Evolutionary conservation across 345 rosid genomes (phyloP).

Genomic region (Melaleuca quinquenervia): DNA sequence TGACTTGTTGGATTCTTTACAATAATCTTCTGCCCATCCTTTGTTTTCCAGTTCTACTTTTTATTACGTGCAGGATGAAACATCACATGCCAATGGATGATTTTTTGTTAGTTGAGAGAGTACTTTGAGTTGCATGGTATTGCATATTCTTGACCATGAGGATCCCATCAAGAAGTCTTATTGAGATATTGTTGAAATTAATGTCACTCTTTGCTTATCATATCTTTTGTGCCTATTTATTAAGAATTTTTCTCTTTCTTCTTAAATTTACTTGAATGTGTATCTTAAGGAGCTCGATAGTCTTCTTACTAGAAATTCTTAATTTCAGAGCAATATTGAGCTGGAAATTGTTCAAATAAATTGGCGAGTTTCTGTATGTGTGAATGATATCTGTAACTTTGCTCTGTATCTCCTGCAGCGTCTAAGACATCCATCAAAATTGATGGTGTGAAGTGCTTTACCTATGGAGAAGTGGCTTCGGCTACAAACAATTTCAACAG

Average conservation of each 20-base stretch:
- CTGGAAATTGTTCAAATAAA: not conserved
- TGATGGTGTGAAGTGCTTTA: constrained; percentile 73
- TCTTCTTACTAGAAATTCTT: not conserved
- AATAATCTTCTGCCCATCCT: not conserved
- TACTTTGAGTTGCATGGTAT: not conserved
- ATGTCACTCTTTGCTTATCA: not conserved
- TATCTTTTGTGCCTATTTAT: not conserved
- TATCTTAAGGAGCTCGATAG: not conserved
- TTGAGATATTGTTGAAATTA: not conserved
- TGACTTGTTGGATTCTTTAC: not conserved
- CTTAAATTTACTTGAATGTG: not conserved
- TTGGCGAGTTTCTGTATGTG: not conserved
- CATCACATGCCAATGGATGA: not conserved
- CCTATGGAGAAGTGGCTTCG: constrained; percentile 52
- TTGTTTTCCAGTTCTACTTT: not conserved
- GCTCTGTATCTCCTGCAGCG: constrained; percentile 16
- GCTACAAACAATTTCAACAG: constrained; percentile 59
- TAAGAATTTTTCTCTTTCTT: not conserved
- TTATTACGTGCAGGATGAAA: not conserved
- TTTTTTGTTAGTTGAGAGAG: not conserved
- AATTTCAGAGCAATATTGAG: not conserved
- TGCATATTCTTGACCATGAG: not conserved
- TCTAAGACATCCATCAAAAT: constrained; percentile 54
- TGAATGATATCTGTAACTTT: not conserved
- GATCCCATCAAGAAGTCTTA: not conserved